Evolutionary conservation across 805 yeast species (phyloP).

Genomic region (Candida taoyuanica): DNA sequence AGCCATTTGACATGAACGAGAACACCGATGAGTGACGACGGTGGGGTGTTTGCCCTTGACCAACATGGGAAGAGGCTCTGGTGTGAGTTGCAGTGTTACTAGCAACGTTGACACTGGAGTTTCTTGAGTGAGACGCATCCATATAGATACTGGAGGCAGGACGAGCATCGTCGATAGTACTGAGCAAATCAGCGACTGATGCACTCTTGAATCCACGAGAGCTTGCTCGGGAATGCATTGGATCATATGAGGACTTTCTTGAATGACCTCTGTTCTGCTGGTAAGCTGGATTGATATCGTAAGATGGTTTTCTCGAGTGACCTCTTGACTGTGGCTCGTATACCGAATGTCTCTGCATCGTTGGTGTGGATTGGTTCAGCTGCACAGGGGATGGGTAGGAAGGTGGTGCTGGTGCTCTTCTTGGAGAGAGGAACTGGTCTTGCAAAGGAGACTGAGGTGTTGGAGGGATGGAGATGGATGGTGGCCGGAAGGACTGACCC

Average conservation of each 20-base stretch:
- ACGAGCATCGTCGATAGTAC: slow-evolving; percentile 27
- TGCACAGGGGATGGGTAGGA: slow-evolving; percentile 39
- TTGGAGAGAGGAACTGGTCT: slow-evolving; percentile 53
- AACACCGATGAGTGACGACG: slow-evolving; percentile 59
- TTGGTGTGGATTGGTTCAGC: slow-evolving; percentile 22
- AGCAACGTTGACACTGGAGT: slow-evolving; percentile 29
- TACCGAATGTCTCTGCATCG: slow-evolving; percentile 24
- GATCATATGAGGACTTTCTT: slow-evolving; percentile 26
- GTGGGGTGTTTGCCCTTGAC: slow-evolving; percentile 33
- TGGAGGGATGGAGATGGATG: slow-evolving; percentile 18
- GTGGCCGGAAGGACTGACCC: slow-evolving; percentile 13
- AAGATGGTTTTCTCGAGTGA: slow-evolving; percentile 30
- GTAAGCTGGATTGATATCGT: slow-evolving; percentile 20
- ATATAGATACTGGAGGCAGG: slow-evolving; percentile 52
- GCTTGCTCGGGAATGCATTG: slow-evolving; percentile 17
- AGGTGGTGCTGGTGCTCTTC: slow-evolving; percentile 72
- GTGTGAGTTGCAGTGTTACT: slow-evolving; percentile 28
- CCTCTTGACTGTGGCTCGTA: slow-evolving; percentile 16
- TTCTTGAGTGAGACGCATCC: slow-evolving; percentile 31
- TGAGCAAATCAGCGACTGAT: slow-evolving; percentile 31
- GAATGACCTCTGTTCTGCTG: slow-evolving; percentile 17
- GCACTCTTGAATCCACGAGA: slow-evolving; percentile 20
- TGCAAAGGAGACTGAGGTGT: slow-evolving; percentile 14
- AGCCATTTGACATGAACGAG: slow-evolving; percentile 37
- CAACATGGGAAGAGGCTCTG: slow-evolving; percentile 42